These are phyloP conservation scores for Phytophthora parvispora DNA, from an alignment of 352 stramenopile genomes.

Conservation along the genomic window DNA sequence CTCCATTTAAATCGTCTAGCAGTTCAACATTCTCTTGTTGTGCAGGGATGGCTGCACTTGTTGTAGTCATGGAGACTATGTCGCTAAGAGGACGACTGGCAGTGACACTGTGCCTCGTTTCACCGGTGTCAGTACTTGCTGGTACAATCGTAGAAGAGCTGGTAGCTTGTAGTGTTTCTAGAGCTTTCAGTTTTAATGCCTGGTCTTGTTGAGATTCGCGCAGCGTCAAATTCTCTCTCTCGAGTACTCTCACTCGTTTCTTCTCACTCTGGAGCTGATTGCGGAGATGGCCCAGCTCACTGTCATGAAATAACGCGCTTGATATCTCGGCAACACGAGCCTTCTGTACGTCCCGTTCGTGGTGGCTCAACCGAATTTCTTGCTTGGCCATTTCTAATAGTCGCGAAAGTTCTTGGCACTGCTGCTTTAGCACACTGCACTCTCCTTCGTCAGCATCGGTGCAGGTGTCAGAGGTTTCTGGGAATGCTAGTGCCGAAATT, in stretches of 20 bases:
- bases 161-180: constrained; percentile 44
- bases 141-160: neutral
- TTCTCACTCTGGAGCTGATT: constrained; percentile 75
- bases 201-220: constrained; percentile 60
- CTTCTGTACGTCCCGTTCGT: constrained; percentile 64
- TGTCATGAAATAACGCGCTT: constrained; percentile 57
- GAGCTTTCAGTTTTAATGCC: constrained; percentile 59
- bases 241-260: constrained; percentile 64
- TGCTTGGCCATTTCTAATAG: constrained; percentile 80
- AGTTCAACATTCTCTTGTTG: neutral
- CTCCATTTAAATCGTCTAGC: neutral
- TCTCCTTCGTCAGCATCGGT: constrained; percentile 19
- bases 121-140: neutral
- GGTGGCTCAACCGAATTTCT: constrained; percentile 74
- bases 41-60: neutral
- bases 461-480: neutral
- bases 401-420: constrained; percentile 61
- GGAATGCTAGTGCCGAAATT: constrained; percentile 14
- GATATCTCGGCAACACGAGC: constrained; percentile 58
- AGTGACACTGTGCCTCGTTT: neutral
- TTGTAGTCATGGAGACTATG: neutral
- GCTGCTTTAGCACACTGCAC: constrained; percentile 39
- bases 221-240: constrained; percentile 66
- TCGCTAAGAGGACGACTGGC: neutral
- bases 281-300: constrained; percentile 56